These are phyloP conservation scores for Termitomyces sp. DNA, from an alignment of 768 basidiomycete species.

Conservation along the genomic window DNA sequence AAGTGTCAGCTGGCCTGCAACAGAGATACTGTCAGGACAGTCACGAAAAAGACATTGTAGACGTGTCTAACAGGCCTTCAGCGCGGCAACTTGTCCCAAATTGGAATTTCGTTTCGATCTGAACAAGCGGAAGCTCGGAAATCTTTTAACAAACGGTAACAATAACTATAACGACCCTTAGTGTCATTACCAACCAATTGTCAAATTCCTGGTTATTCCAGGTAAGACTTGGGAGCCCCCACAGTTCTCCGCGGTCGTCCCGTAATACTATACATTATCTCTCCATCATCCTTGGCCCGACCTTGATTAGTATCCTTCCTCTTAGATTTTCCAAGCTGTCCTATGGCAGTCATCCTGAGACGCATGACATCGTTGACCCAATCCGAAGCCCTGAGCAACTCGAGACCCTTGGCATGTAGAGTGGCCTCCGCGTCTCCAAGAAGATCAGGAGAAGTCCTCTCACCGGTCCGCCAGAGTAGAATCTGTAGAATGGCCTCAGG, in stretches of 20 bases:
- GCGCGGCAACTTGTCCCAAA: too few species aligned
- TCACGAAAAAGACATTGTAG: too few species aligned
- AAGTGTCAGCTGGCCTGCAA: too few species aligned
- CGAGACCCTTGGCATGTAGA: slow-evolving; percentile 45
- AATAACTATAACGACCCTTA: too few species aligned
- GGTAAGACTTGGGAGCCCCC: slow-evolving; percentile 20
- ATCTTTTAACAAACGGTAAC: too few species aligned
- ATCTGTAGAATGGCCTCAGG: slow-evolving; percentile 71
- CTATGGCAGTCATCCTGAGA: slow-evolving; percentile 26
- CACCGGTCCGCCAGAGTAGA: slow-evolving; percentile 64
- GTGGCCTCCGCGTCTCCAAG: slow-evolving; percentile 44
- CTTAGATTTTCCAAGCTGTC: slow-evolving; percentile 20
- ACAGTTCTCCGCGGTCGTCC: slow-evolving; percentile 23
- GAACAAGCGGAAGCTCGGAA: too few species aligned
- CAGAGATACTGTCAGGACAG: too few species aligned
- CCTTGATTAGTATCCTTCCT: not conserved
- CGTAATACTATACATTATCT: slow-evolving; percentile 7
- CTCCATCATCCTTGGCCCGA: not conserved
- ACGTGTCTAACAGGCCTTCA: too few species aligned
- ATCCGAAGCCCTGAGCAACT: slow-evolving; percentile 48
- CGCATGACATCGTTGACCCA: slow-evolving; percentile 66
- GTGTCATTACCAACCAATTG: too few species aligned
- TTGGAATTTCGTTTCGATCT: too few species aligned
- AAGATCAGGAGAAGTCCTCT: slow-evolving; percentile 45
- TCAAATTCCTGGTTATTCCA: slow-evolving; percentile 13